Evolutionary conservation across 495 filamentous ascomycete species (phyloP).

Genomic region (Tirmania nivea): DNA sequence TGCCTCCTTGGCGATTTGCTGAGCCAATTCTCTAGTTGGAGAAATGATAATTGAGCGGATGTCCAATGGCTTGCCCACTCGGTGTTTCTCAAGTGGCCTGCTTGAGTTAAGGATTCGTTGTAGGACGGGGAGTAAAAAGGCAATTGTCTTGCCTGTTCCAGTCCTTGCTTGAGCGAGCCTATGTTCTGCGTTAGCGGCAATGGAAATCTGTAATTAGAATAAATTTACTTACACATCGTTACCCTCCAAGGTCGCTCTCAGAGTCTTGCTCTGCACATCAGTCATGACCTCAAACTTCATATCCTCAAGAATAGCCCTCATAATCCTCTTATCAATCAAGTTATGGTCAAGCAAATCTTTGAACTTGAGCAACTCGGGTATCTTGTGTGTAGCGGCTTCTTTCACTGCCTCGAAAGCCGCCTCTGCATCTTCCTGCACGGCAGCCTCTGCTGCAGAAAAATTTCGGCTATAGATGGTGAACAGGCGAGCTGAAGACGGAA

Average conservation of each 20-base stretch:
- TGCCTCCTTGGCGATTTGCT: conserved; percentile 80
- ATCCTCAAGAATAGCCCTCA: conserved; percentile 43
- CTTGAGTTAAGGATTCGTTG: conserved; percentile 40
- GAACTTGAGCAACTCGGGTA: conserved; percentile 30
- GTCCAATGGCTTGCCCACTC: conserved; percentile 30
- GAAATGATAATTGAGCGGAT: conserved; percentile 82
- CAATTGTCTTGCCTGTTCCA: conserved; percentile 72
- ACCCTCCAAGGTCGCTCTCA: conserved; percentile 54
- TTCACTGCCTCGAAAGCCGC: neutral
- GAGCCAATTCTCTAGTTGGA: conserved; percentile 81
- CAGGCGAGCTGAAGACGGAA: neutral
- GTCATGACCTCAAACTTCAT: conserved; percentile 80
- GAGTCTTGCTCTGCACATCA: conserved; percentile 68
- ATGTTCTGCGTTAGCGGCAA: conserved; percentile 13
- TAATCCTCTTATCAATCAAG: conserved; percentile 40
- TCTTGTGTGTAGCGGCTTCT: neutral
- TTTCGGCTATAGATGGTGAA: neutral
- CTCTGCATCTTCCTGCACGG: neutral
- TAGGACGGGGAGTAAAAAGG: conserved; percentile 55
- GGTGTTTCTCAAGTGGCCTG: conserved; percentile 25
- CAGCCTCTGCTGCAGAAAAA: neutral
- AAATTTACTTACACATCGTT: conserved; percentile 48
- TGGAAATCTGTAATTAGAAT: neutral
- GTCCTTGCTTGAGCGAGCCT: conserved; percentile 79
- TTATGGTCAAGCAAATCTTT: conserved; percentile 38